Evolutionary conservation across 139 green algal species (phyloP).

Genomic region (Micractinium conductrix): DNA sequence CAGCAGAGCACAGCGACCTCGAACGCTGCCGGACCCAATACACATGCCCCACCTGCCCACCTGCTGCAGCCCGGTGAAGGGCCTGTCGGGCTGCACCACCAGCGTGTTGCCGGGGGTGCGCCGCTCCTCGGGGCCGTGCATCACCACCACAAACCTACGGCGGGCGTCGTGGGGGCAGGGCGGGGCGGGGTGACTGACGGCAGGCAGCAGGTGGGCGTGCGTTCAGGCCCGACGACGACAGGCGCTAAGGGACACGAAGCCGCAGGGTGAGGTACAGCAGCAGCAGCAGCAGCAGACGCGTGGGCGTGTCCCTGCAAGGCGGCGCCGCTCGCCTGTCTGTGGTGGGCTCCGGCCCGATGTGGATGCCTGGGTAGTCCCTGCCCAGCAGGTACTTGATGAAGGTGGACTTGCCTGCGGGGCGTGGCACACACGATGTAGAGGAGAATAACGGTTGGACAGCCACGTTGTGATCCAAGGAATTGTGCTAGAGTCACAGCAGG

Average conservation of each 20-base stretch:
- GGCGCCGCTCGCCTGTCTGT: slow-evolving; percentile 76
- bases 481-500: neutral
- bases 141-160: slow-evolving; percentile 93
- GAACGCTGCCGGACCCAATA: neutral
- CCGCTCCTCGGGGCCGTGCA: slow-evolving; percentile 80
- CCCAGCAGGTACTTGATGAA: slow-evolving; percentile 97
- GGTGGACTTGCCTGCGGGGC: slow-evolving; percentile 88
- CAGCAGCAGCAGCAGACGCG: too few relatives aligned
- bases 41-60: neutral
- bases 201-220: too few relatives aligned
- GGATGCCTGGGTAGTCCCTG: slow-evolving; percentile 88
- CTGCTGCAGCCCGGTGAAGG: slow-evolving; percentile 56
- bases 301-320: neutral
- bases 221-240: too few relatives aligned
- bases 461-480: neutral
- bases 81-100: slow-evolving; percentile 93
- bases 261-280: neutral
- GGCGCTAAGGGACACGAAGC: too few relatives aligned
- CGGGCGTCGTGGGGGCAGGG: neutral
- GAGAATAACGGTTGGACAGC: slow-evolving; percentile 16
- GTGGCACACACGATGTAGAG: neutral
- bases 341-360: slow-evolving; percentile 98
- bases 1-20: neutral
- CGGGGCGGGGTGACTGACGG: too few relatives aligned
- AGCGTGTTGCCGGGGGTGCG: slow-evolving; percentile 96